phyloP scores from a whole-genome alignment of 78 protist species.

The Dictyostelium brefeldianum region DNA sequence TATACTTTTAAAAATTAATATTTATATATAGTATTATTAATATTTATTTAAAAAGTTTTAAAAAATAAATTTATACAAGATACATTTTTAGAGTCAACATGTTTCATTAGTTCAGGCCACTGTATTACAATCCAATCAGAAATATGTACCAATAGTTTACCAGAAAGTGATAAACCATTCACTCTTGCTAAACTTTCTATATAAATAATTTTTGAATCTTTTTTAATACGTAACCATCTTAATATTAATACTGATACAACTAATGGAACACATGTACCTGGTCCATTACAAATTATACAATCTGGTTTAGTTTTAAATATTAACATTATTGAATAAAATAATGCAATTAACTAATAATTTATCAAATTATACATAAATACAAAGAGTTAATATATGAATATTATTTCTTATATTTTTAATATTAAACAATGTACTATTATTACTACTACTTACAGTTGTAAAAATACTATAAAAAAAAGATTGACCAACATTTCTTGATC shows the following conservation, averaged over 20 bases:
- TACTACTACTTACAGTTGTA: conserved; percentile 70
- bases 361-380: neutral
- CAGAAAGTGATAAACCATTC: conserved; percentile 76
- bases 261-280: conserved; percentile 90
- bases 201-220: conserved; percentile 67
- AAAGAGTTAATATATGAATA: neutral
- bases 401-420: too few relatives aligned
- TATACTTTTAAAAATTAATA: too few relatives aligned
- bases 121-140: conserved; percentile 80
- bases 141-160: conserved; percentile 67
- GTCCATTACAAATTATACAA: conserved; percentile 85
- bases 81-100: conserved; percentile 8
- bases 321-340: conserved; percentile 53
- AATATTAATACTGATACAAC: conserved; percentile 51
- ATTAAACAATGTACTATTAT: neutral
- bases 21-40: too few relatives aligned
- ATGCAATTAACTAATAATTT: conserved; percentile 46
- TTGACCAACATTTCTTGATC: conserved; percentile 89
- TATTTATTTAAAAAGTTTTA: conserved; percentile 22
- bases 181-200: conserved; percentile 87
- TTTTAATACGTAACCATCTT: conserved; percentile 13
- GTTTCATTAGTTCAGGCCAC: conserved; percentile 65
- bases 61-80: conserved; percentile 52
- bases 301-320: conserved; percentile 70
- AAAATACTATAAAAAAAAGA: conserved; percentile 71